Evolutionary conservation across 768 basidiomycete genomes (phyloP), one percentile per base, ranked within the genome.

Genomic region (Fibroporia radiculosa): DNA sequence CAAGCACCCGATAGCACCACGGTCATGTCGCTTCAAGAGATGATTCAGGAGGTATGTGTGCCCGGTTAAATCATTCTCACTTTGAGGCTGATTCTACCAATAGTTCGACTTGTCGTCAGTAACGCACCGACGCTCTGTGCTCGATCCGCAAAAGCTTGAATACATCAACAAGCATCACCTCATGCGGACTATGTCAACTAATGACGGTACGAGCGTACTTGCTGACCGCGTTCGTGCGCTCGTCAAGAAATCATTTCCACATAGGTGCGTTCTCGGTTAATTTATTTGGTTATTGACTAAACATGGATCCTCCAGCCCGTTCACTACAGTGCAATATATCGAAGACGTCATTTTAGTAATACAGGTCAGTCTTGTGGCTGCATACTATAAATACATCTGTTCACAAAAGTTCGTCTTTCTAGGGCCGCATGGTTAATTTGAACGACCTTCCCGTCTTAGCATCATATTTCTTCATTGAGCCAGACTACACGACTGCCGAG

Each of bases 141-240:
- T 98, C 12, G 89, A 93, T 50, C 73, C 76, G 0, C 63, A 64
- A 8, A 96, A 96, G 57, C 73, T 99, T 13, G 81, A 83, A 54
- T 89, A 83, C 58, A 66, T 98, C 43, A 97, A 98, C 61, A 92
- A 91, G 56, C 81, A 85, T 36, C 87, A 95, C 56, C 63, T 99
- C 13, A 71, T 78, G 64, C 67, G 67, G 14, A 69, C 66, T 44
- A 74, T 78, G 56, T 66, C 74, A 13, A 67, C 67, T 5, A 64
- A 73, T 2, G 63, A 72, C 12, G 80, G 76, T 1, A 67, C 83
- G 20, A 56, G 65, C n/a, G 55, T 62, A 0, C 67, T 90, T 3
- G 78, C 82, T 2, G 61, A 66, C 34, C 68, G 80, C 43, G 73
- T 78, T 12, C 75, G 73, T 31, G 64, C 66, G 10, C 56, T 70